Evolutionary conservation across 2,329 filamentous ascomycete species (phyloP).

Genomic region (Penicillium paneum): DNA sequence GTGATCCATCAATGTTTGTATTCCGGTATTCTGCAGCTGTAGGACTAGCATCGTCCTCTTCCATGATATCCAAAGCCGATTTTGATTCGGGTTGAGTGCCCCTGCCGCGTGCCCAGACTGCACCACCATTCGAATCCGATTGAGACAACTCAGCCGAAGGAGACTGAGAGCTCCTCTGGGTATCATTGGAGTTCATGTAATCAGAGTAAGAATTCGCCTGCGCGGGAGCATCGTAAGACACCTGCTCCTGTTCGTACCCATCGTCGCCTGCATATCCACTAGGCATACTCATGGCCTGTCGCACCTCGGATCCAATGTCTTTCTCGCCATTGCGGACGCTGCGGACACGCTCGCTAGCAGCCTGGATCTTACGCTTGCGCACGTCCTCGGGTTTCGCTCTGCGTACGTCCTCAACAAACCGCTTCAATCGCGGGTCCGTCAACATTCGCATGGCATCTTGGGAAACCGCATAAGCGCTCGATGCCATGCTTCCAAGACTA

Average conservation of each 20-base stretch:
- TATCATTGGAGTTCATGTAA: conserved; percentile 2
- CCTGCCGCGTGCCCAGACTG: conserved; percentile 7
- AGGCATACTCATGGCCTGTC: background rate
- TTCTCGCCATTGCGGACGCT: conserved; percentile 2
- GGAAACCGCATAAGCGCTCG: conserved; percentile 11
- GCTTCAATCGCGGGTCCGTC: conserved; percentile 24
- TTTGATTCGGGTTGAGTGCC: conserved; percentile 5
- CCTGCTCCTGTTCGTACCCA: conserved; percentile 5
- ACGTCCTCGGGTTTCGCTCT: conserved; percentile 22
- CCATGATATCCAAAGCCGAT: conserved; percentile 30
- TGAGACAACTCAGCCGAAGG: background rate
- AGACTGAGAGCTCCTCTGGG: background rate
- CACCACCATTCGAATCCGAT: background rate
- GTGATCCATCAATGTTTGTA: conserved; percentile 8
- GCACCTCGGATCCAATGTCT: conserved; percentile 3
- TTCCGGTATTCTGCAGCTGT: conserved; percentile 33
- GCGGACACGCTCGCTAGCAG: conserved; percentile 5
- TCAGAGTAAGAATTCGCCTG: conserved; percentile 4
- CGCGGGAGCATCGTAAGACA: background rate
- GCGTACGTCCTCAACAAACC: conserved; percentile 21
- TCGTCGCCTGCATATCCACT: background rate
- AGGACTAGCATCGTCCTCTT: conserved; percentile 39
- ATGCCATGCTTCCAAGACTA: background rate
- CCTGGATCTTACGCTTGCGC: conserved; percentile 18
- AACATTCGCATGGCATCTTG: conserved; percentile 12